Conservation (phyloP, 257 asterid species). For the Salvia miltiorrhiza region DNA sequence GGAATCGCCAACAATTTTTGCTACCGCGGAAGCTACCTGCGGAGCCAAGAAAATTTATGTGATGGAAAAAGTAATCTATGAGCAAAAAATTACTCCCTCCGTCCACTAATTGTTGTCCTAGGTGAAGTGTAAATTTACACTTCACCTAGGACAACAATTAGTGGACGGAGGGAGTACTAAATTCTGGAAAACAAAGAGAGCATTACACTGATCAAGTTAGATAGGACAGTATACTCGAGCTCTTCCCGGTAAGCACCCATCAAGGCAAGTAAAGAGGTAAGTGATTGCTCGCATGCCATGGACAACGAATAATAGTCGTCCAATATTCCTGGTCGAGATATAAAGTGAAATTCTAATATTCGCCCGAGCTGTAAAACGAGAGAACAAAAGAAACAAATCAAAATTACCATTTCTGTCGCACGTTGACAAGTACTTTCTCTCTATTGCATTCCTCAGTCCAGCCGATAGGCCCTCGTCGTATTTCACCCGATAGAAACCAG, state of each 20-base stretch:
- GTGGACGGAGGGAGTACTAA: too few species aligned
- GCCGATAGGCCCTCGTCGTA: slow-evolving; percentile 80
- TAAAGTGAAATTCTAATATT: slow-evolving; percentile 16
- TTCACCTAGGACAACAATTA: too few species aligned
- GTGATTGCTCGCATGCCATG: slow-evolving; percentile 76
- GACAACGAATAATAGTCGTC: slow-evolving; percentile 83
- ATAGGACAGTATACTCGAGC: slow-evolving; percentile 68
- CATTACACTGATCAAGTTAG: slow-evolving; percentile 73
- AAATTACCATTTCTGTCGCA: slow-evolving; percentile 63
- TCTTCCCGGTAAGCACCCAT: slow-evolving; percentile 88
- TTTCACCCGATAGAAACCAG: slow-evolving; percentile 86
- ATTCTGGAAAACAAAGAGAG: slow-evolving; percentile 11
- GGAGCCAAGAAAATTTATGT: slow-evolving; percentile 15
- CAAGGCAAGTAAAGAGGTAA: slow-evolving; percentile 77
- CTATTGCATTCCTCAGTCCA: slow-evolving; percentile 79
- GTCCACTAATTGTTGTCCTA: too few species aligned
- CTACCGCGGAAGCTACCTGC: slow-evolving; percentile 72
- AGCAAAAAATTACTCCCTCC: too few species aligned
- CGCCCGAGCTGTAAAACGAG: not conserved
- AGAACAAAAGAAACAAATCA: not conserved
- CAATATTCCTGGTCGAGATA: slow-evolving; percentile 71
- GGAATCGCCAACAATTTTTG: slow-evolving; percentile 73
- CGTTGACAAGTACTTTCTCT: slow-evolving; percentile 63
- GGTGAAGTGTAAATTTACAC: too few species aligned
- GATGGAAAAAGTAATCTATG: not conserved